Base-by-base conservation (phyloP, 2,329 filamentous ascomycete genomes). In the Aspergillus vadensis region DNA sequence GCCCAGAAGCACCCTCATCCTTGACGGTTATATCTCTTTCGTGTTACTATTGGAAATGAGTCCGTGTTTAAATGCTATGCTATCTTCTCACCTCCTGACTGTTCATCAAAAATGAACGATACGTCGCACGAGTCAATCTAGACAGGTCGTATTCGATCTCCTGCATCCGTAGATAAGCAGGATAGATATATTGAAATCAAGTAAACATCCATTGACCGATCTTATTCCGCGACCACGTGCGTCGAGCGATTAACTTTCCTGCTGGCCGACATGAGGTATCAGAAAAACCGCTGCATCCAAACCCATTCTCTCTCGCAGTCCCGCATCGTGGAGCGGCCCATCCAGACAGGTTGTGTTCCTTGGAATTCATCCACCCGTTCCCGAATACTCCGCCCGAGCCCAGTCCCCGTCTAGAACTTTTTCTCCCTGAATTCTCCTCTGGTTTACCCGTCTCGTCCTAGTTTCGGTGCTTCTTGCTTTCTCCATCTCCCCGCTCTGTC, bases 361-460 rank as follows among this genome's bases (percentile, higher is more conserved):
- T 36, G 32, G 32, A 14, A 36, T 36, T 14, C 32, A 36, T 36
- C 32, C 32, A 36, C 32, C 32, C 32, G 32, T 36, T 36, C 32
- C 32, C 32, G 32, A 32, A 15, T 36, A 14, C 32, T 36, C 32
- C 32, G 32, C 32, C 12, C 32, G 32, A 36, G 32, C 12, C 32
- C 32, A 36, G 32, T 36, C 41, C 52, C n/a, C n/a, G 7, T 27
- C n/a, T 27, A 48, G 44, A 10, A 27, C 14, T 10, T 17, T 19
- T 14, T 15, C 17, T 41, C 32, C 14, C 7, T 12, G 10, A 12
- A 19, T 23, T 63, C 62, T 64, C 63, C 49, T 52, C 32, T 52
- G 57, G 54, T 61, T 69, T 60, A 38, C 69, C 67, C 57, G 58
- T 65, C 63, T 65, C 32, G 67, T 69, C 56, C 54, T 70, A 70